Percentiles rank a stretch among this genome's conserved stretches.
Evolutionary conservation across 148 eudicot species (phyloP).

Genomic region (Rheum nobile): DNA sequence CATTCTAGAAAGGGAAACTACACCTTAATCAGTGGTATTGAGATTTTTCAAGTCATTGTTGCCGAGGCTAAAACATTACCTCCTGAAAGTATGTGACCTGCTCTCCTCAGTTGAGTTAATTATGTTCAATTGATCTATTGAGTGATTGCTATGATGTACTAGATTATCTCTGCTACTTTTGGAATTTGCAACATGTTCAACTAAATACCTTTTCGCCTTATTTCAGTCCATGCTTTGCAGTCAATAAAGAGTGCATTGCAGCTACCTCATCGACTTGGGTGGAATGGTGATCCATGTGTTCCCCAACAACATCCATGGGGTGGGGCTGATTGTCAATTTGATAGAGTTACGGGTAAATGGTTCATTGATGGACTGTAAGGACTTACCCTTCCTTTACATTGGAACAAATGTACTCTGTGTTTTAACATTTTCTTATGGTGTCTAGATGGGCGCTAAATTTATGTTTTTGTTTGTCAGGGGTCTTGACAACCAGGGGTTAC

Average conservation of each 20-base stretch:
- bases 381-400: constrained; percentile 7
- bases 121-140: neutral
- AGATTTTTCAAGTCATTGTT: constrained; percentile 61
- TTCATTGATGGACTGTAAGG: constrained; percentile 94
- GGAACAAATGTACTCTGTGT: neutral
- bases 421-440: neutral
- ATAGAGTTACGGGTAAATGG: constrained; percentile 51
- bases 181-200: neutral
- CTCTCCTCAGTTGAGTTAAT: neutral
- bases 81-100: constrained; percentile 50
- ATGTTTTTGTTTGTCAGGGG: constrained; percentile 28
- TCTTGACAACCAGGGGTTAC: constrained; percentile 91
- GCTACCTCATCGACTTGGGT: constrained; percentile 94
- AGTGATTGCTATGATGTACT: neutral
- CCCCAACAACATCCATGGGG: constrained; percentile 98
- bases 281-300: constrained; percentile 99
- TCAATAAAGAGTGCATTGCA: constrained; percentile 61
- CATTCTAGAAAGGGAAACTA: constrained; percentile 49
- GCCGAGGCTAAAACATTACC: constrained; percentile 74
- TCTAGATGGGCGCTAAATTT: neutral
- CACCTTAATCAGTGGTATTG: constrained; percentile 68
- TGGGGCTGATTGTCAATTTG: constrained; percentile 89
- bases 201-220: neutral
- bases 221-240: constrained; percentile 64
- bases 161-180: neutral